Evolutionary conservation across 2,329 filamentous ascomycete genomes (phyloP), one percentile per base, ranked within the genome.

Genomic region (Chrysosporium keratinophilum): DNA sequence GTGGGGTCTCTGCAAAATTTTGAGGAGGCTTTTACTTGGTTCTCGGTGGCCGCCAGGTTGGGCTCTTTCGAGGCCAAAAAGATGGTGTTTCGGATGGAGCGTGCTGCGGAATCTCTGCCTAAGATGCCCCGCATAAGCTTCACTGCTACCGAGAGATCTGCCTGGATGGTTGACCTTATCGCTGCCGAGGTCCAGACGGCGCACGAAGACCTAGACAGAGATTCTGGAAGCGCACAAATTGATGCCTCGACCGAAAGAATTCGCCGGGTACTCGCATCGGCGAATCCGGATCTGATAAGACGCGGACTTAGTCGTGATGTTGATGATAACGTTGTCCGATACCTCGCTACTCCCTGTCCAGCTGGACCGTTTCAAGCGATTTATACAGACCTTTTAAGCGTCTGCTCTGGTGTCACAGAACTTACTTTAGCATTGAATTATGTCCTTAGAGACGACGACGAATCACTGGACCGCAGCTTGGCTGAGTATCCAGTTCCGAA

Each of bases 11-110:
- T 15, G 12, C 31, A 35, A 28, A 20, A 19, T 49, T 15, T 49
- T 49, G 20, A 5, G 17, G 31, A 49, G 15, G 46, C 46, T 33
- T 28, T 49, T 19, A 31, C 31, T 37, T 49, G 46, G 46, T 49
- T 49, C 46, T 19, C 23, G n/a, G 17, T 19, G 1, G 46, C 46
- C 4, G 46, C 17, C 31, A 33, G 19, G 46, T n/a, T 28, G 33
- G 46, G 46, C 15, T 15, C 19, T 19, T n/a, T 37, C 46, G 31
- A 19, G 20, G 46, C 17, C n/a, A 19, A 35, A 37, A 31, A 49
- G 33, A 49, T 49, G 46, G 46, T 49, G 46, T 49, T 49, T 35
- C 46, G 46, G 33, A 15, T 49, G 15, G 46, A 49, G 46, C 19
- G 46, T 28, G 33, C 33, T 17, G 31, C 33, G 5, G 31, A 49